Base-by-base conservation (phyloP, 2,329 filamentous ascomycete genomes). In the Monosporascus sp. region DNA sequence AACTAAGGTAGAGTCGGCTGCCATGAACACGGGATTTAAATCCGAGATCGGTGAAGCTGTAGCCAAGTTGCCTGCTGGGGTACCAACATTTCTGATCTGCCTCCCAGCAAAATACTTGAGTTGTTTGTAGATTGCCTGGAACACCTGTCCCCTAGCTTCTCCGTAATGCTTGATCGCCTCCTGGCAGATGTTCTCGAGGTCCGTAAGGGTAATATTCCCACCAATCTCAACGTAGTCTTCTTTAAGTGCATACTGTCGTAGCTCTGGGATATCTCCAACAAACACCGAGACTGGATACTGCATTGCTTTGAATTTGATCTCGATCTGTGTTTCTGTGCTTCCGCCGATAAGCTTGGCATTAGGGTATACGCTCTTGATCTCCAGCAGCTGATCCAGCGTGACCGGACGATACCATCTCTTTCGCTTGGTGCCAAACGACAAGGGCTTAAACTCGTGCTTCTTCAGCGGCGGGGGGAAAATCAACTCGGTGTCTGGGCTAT, bases 21-120 rank as follows among this genome's bases (percentile, higher is more conserved):
- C 92, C 68, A 97, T 88, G 49, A 99, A 86, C 0, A 97, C 91
- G 0, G 94, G 94, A 64, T 97, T 99, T 45, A 99, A 74, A 74
- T 99, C 94, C 0, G 93, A 97, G 46, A 97, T 99, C 0, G 94
- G 94, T 24, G 91, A 96, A 1, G 94, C 94, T 0, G 94, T 99
- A 1, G 88, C 92, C 35, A 99, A 73, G 64, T 97, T 99, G 44
- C 94, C 94, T 0, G 94, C 94, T 1, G 92, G 93, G 0, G 94
- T 97, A 31, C 93, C 94, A n/a, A 97, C 93, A 64, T 97, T 99
- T 62, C 94, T 83, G 65, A 99, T 97, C 65, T 99, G 94, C 47
- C 94, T 78, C 46, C 94, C 94, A 50, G 93, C 94, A 71, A 99
- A 97, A 68, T 93, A 97, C 59, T 88, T 88, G 51, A 99, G 84